Conservation (phyloP, 2,329 filamentous ascomycete genomes). For the Plenodomus biglobosus region DNA sequence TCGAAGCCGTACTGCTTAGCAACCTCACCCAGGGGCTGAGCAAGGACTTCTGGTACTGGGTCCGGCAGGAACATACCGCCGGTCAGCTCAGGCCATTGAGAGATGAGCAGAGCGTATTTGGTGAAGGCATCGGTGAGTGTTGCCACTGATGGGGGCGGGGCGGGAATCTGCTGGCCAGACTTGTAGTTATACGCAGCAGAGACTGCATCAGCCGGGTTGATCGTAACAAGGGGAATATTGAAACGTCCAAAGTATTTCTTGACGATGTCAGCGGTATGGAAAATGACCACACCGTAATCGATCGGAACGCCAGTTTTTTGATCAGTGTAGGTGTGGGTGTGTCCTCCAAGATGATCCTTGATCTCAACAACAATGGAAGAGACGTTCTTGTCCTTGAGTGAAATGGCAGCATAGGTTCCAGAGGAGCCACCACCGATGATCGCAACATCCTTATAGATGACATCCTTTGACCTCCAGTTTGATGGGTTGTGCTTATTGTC, state of each 20-base stretch:
- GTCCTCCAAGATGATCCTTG: constrained; percentile 49
- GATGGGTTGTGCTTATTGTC: no score
- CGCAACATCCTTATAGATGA: constrained; percentile 28
- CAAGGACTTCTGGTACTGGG: constrained; percentile 51
- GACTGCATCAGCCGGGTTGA: constrained; percentile 22
- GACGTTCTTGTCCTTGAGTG: constrained; percentile 43
- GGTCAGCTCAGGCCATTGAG: constrained; percentile 17
- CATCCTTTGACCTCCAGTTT: not conserved
- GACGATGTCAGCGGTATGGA: constrained; percentile 46
- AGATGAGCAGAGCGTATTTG: constrained; percentile 29
- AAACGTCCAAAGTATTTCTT: constrained; percentile 18
- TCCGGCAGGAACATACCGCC: constrained; percentile 50
- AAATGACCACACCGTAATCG: constrained; percentile 45
- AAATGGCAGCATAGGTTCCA: constrained; percentile 47
- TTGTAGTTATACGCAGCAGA: constrained; percentile 37
- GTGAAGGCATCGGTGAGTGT: constrained; percentile 11
- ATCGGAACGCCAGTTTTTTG: constrained; percentile 27
- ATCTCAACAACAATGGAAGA: constrained; percentile 48
- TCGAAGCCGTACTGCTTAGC: constrained; percentile 52
- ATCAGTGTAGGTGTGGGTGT: constrained; percentile 53
- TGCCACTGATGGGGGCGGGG: constrained; percentile 4
- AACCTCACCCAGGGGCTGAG: constrained; percentile 55
- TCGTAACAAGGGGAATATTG: constrained; percentile 6
- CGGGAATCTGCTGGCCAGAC: constrained; percentile 19
- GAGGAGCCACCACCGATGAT: constrained; percentile 50